Conservation (phyloP, 2,329 filamentous ascomycete genomes). For the Gliomastix tumulicola region DNA sequence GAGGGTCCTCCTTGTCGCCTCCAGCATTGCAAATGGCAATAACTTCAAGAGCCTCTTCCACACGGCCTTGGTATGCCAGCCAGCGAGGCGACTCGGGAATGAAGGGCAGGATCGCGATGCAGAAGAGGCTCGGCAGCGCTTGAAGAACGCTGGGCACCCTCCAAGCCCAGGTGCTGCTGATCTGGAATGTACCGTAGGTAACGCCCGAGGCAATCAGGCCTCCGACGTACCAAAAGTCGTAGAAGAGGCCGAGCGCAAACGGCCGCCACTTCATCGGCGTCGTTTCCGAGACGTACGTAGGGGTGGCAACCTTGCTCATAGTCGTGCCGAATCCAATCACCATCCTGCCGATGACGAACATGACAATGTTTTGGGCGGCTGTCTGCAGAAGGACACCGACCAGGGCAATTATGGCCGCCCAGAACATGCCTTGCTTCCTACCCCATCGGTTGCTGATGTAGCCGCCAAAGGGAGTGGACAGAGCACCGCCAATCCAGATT, state of each 20-base stretch:
- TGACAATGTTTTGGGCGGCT: slow-evolving; percentile 37
- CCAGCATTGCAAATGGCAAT: slow-evolving; percentile 32
- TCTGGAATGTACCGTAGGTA: slow-evolving; percentile 10
- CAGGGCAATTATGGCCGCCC: slow-evolving; percentile 28
- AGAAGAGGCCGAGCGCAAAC: slow-evolving; percentile 8
- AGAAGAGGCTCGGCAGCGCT: slow-evolving; percentile 34
- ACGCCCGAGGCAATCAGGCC: slow-evolving; percentile 12
- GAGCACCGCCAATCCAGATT: slow-evolving; percentile 41
- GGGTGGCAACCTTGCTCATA: slow-evolving; percentile 32
- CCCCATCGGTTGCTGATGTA: slow-evolving; percentile 22
- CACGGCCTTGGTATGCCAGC: slow-evolving; percentile 22
- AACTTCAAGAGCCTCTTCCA: slow-evolving; percentile 25
- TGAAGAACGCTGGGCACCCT: slow-evolving; percentile 5
- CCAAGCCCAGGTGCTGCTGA: slow-evolving; percentile 4
- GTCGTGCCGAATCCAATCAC: slow-evolving; percentile 36
- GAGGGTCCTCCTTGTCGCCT: slow-evolving; percentile 26
- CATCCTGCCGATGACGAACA: slow-evolving; percentile 38
- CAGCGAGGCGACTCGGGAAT: slow-evolving; percentile 6
- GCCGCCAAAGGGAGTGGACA: slow-evolving; percentile 35
- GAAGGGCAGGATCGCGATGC: background rate
- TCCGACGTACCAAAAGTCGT: slow-evolving; percentile 11
- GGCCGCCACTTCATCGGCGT: slow-evolving; percentile 18
- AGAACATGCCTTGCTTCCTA: slow-evolving; percentile 13
- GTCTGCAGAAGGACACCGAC: slow-evolving; percentile 37
- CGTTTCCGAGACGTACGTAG: slow-evolving; percentile 39